Percentiles rank a stretch among this genome's conserved stretches.
Evolutionary conservation across 352 stramenopile species (phyloP).

Genomic region (Phytophthora constricta): DNA sequence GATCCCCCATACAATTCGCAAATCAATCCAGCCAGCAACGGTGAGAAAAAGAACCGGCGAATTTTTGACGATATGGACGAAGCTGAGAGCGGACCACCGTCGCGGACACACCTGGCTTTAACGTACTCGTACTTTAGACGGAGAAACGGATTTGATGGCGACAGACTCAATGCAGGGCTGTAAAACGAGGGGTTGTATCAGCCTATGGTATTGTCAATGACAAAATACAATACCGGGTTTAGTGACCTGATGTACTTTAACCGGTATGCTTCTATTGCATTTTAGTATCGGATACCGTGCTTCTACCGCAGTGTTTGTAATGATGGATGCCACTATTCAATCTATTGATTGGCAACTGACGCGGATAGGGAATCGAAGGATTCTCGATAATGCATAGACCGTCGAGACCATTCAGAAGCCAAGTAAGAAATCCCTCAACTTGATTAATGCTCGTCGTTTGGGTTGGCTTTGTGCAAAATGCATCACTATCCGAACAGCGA

Average conservation of each 20-base stretch:
- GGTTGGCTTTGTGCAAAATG: no score
- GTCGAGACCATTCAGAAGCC: neutral
- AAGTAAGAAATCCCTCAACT: neutral
- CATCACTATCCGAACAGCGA: neutral
- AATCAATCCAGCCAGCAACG: neutral
- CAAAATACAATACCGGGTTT: no score
- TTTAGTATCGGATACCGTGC: no score
- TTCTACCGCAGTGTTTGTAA: neutral
- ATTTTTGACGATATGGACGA: neutral
- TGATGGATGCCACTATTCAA: neutral
- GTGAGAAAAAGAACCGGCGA: neutral
- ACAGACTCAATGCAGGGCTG: no score
- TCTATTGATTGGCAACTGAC: neutral
- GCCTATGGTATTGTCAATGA: no score
- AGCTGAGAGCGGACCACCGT: slow-evolving; percentile 1
- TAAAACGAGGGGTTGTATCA: no score
- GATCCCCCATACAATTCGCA: slow-evolving; percentile 1
- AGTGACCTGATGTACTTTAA: no score
- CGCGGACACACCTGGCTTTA: neutral
- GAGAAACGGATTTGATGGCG: no score
- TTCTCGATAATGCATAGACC: neutral
- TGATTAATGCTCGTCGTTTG: slow-evolving; percentile 2
- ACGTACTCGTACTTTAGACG: neutral
- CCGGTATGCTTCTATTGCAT: no score
- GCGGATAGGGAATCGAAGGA: neutral